phyloP scores from a whole-genome alignment of 2,329 filamentous ascomycete genomes.

The Salinomyces thailandicus region DNA sequence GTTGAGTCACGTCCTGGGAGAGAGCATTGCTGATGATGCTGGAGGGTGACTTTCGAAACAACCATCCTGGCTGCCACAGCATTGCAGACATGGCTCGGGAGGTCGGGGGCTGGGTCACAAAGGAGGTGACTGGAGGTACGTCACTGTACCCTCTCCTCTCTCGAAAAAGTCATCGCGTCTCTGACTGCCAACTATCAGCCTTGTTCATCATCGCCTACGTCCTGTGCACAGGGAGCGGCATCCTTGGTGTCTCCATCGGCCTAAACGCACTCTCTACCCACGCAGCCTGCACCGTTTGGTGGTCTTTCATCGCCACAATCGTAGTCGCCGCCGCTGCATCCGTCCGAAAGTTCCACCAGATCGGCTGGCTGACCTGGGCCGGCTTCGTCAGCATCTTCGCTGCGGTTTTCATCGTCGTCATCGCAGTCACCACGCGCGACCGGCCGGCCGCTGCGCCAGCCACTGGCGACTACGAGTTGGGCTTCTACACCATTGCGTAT shows the following conservation, averaged over 20 bases:
- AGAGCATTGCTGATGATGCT: constrained; percentile 26
- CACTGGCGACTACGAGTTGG: constrained; percentile 49
- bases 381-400: constrained; percentile 35
- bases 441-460: constrained; percentile 52
- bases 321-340: constrained; percentile 42
- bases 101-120: constrained; percentile 42
- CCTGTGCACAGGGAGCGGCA: constrained; percentile 46
- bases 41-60: constrained; percentile 7
- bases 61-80: constrained; percentile 41
- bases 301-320: constrained; percentile 41
- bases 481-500: constrained; percentile 44
- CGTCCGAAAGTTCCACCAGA: constrained; percentile 49
- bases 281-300: constrained; percentile 50
- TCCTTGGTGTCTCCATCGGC: constrained; percentile 49
- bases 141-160: no score
- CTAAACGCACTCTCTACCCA: constrained; percentile 51
- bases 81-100: constrained; percentile 50
- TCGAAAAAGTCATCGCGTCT: no score
- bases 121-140: constrained; percentile 40
- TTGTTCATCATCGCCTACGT: constrained; percentile 42
- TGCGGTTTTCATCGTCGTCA: constrained; percentile 36
- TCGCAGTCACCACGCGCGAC: constrained; percentile 46
- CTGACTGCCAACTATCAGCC: background rate
- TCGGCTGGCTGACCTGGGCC: constrained; percentile 52
- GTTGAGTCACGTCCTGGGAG: no score